phyloP scores from a whole-genome alignment of 2,329 filamentous ascomycete genomes.

The Penicillium sclerotigenum region DNA sequence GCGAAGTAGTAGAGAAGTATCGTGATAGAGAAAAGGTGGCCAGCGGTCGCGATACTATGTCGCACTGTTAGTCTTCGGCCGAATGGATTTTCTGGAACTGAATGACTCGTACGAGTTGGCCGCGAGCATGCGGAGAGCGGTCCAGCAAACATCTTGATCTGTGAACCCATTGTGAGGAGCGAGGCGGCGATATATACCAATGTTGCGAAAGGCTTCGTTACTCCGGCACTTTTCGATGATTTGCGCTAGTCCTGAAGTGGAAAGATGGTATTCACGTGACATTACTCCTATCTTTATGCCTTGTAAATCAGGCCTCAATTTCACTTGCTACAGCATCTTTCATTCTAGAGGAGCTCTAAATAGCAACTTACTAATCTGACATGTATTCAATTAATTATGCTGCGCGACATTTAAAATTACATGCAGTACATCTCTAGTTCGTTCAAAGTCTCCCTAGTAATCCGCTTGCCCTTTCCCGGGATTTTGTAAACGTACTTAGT shows the following conservation, averaged over 20 bases:
- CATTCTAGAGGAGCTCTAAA: background rate
- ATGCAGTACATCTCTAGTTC: background rate
- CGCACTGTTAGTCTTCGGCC: constrained; percentile 20
- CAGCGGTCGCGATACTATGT: constrained; percentile 29
- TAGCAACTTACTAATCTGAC: background rate
- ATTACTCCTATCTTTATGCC: background rate
- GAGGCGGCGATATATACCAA: constrained; percentile 8
- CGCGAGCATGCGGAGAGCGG: constrained; percentile 35
- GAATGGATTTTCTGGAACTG: constrained; percentile 8
- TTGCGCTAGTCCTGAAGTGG: constrained; percentile 13
- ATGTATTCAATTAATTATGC: no score
- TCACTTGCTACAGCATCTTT: background rate
- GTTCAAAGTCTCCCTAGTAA: background rate
- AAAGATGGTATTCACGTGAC: background rate
- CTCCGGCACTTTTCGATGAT: constrained; percentile 23
- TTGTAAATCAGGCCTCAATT: background rate
- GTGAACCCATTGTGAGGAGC: constrained; percentile 32
- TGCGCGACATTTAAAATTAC: no score
- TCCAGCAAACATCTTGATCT: constrained; percentile 37
- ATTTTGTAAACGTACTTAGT: background rate
- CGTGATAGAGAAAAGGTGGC: constrained; percentile 48
- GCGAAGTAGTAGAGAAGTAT: constrained; percentile 69
- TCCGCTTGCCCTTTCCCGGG: background rate
- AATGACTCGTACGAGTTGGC: constrained; percentile 32
- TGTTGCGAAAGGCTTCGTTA: constrained; percentile 11